These are phyloP conservation scores for Holtermanniella nyarrowii DNA, from an alignment of 768 basidiomycete genomes.

Conservation along the genomic window DNA sequence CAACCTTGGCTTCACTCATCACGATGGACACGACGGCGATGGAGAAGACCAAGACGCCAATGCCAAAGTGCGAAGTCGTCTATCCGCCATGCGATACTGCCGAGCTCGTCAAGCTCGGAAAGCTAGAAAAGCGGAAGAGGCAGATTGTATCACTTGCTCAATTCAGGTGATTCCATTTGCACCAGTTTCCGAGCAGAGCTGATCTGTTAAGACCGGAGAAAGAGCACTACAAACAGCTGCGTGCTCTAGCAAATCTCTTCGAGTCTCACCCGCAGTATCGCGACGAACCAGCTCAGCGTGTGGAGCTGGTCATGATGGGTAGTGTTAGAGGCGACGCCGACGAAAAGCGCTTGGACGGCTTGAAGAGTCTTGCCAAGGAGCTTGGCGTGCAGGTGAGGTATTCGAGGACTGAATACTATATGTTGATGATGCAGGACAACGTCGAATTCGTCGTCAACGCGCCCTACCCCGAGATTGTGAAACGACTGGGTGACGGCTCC, in stretches of 20 bases:
- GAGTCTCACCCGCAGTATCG: conserved; percentile 53
- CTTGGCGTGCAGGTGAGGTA: conserved; percentile 54
- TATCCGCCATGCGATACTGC: conserved; percentile 88
- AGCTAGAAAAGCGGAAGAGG: conserved; percentile 44
- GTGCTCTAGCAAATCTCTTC: conserved; percentile 56
- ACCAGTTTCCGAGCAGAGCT: conserved; percentile 1
- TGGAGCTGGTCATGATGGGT: conserved; percentile 68
- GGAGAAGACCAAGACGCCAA: conserved; percentile 5
- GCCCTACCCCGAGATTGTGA: conserved; percentile 58
- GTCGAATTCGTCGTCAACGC: conserved; percentile 78
- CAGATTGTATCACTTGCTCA: conserved; percentile 82
- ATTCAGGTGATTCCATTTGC: conserved; percentile 52
- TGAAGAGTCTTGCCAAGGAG: conserved; percentile 53
- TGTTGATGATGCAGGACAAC: conserved; percentile 46
- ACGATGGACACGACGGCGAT: conserved; percentile 13
- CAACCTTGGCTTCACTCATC: conserved; percentile 16
- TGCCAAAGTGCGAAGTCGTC: conserved; percentile 47
- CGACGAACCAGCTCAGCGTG: conserved; percentile 15
- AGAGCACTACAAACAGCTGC: conserved; percentile 71
- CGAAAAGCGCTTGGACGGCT: conserved; percentile 53
- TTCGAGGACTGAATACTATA: not conserved
- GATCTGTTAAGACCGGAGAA: conserved; percentile 63
- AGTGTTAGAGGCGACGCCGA: conserved; percentile 74
- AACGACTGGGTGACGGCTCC: conserved; percentile 62
- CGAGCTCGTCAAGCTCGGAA: conserved; percentile 47